Evolutionary conservation across 2,329 filamentous ascomycete species (phyloP).

Genomic region (Ophiosphaerella herpotricha): DNA sequence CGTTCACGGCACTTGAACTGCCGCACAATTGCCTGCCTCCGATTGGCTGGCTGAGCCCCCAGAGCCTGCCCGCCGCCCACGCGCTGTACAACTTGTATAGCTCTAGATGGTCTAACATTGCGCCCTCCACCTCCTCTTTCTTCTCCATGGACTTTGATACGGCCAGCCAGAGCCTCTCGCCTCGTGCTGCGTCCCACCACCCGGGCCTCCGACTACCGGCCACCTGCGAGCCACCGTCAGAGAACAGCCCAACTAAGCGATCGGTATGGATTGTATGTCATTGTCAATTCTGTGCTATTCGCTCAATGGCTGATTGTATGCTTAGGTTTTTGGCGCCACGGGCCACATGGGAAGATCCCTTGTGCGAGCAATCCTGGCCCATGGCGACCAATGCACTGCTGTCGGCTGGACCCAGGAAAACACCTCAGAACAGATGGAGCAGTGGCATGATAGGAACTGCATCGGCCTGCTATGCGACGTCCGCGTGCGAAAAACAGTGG

Average conservation of each 20-base stretch:
- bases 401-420: conserved; percentile 85
- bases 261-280: conserved; percentile 83
- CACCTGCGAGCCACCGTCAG: conserved; percentile 82
- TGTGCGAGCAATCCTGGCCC: conserved; percentile 77
- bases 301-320: conserved; percentile 6
- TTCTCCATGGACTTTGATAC: conserved; percentile 42
- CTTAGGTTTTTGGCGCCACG: conserved; percentile 85
- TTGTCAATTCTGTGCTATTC: neutral
- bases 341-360: conserved; percentile 94
- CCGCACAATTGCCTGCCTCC: conserved; percentile 18
- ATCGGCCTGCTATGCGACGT: conserved; percentile 89
- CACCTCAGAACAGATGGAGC: conserved; percentile 70
- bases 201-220: conserved; percentile 68
- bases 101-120: conserved; percentile 11
- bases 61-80: conserved; percentile 23
- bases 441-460: conserved; percentile 69
- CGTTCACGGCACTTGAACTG: conserved; percentile 20
- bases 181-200: conserved; percentile 38
- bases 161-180: conserved; percentile 44
- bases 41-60: conserved; percentile 33
- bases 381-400: conserved; percentile 82
- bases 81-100: conserved; percentile 5
- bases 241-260: conserved; percentile 70
- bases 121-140: conserved; percentile 9
- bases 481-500: conserved; percentile 77